Evolutionary conservation across 768 basidiomycete species (phyloP), one percentile per base, ranked within the genome.

Genomic region (Kwoniella sp.): DNA sequence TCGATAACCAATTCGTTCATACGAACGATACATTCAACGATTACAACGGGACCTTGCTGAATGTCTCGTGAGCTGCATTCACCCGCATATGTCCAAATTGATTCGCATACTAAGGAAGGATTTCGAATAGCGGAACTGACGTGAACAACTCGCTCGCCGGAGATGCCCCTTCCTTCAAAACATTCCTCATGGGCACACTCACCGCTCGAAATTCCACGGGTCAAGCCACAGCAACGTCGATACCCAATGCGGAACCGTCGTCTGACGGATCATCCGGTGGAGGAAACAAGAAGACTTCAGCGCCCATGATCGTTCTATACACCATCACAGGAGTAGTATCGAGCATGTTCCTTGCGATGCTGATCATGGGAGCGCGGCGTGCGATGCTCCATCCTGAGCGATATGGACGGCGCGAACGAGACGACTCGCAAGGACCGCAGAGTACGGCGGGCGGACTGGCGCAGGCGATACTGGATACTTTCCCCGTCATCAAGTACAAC

Each of bases 401-500:
- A 58, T 97, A 96, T 77, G 93, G 93, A 3, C 85, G 92, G 59
- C 71, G 82, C 2, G 82, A 82, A 13, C 82, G 79, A 3, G 80
- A 76, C 26, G 83, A 82, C 11, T 70, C 74, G 25, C 83, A 84
- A 38, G 89, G 89, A 74, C 67, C 77, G 2, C 83, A 82, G 63
- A 88, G 87, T 55, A 87, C 91, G 2, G 89, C 92, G 0, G 83
- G 86, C n/a, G 93, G 93, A 7, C 84, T 98, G 56, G 90, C 91
- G 1, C 87, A 91, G 22, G 95, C 95, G 22, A 93, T 98, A 63
- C 83, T 98, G 60, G 94, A 98, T 71, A 96, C 93, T 2, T 98
- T 98, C 82, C 93, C 94, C 3, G 82, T 96, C 67, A 88, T 95
- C 81, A 92, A 93, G 79, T 98, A 93, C 72, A 67, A 68, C 20